These are phyloP conservation scores for Capsella rubella DNA, from an alignment of 441 rosid species.

Conservation along the genomic window DNA sequence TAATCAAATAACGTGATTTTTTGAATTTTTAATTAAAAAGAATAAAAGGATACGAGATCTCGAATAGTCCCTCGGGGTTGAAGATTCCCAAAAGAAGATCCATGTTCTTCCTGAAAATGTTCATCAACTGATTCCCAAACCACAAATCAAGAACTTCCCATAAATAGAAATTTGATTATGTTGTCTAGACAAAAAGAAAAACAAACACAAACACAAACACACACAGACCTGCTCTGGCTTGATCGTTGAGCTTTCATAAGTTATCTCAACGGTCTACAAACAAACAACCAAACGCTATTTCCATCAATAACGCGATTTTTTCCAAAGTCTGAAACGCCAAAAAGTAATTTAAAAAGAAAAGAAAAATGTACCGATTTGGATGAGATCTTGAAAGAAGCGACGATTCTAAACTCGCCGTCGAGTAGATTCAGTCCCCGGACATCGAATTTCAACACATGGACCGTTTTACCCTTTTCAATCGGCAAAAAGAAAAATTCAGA, in stretches of 20 bases:
- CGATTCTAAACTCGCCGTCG: conserved; percentile 75
- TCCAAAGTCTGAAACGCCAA: neutral
- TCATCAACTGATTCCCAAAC: conserved; percentile 65
- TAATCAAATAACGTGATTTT: neutral
- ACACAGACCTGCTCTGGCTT: conserved; percentile 69
- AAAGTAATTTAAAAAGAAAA: too few species aligned
- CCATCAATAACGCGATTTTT: conserved; percentile 16
- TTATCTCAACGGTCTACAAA: conserved; percentile 74
- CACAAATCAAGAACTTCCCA: neutral
- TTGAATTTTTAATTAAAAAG: too few species aligned
- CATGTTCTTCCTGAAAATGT: conserved; percentile 71
- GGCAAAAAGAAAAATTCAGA: conserved; percentile 8
- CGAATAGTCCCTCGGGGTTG: conserved; percentile 87
- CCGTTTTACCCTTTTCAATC: conserved; percentile 83
- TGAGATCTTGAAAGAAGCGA: conserved; percentile 70
- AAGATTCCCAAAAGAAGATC: conserved; percentile 75
- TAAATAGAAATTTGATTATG: neutral
- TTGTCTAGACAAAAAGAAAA: neutral
- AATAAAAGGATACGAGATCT: conserved; percentile 81
- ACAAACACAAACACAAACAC: neutral
- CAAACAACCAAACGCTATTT: conserved; percentile 17
- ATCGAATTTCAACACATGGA: conserved; percentile 80
- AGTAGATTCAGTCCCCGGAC: conserved; percentile 73
- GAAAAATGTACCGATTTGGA: conserved; percentile 61
- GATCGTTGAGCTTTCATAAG: conserved; percentile 69